Base-by-base conservation (phyloP, 495 filamentous ascomycete genomes). In the Daldinia concentrica region DNA sequence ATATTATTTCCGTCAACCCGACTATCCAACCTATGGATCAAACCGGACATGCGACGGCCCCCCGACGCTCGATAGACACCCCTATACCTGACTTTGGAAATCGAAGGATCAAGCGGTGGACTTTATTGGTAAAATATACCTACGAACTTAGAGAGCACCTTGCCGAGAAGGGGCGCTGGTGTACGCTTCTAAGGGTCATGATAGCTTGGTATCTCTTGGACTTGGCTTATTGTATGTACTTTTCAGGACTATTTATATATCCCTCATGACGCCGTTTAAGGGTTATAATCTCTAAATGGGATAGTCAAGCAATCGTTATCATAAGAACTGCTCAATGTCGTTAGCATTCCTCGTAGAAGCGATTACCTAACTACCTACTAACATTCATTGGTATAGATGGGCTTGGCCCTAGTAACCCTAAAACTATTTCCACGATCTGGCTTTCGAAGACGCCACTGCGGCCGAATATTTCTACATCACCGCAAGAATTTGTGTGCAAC, bases 381-480 rank as follows among this genome's bases (percentile, higher is more conserved):
- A 45, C 5, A 17, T 17, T 8, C 17, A 19, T 19, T 45, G 5
- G 5, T 22, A 22, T 24, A 65, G 62, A 92, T 72, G 90, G 90
- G 62, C 83, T 92, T 15, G 87, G 88, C 55, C 79, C 92, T n/a
- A 90, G 91, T 78, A 90, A 88, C 73, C 86, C 88, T 14, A 81
- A 74, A 43, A 74, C 71, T 4, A 76, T 82, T 22, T 75, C 74
- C 4, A 65, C 60, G 8, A 72, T 80, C 30, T 80, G 74, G 74
- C 62, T 67, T 50, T 69, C 70, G 43, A 78, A 75, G 17, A 12
- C 64, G 11, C 55, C 66, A 30, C 36, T 68, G 2, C 15, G 7
- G 22, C 48, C 58, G 15, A 65, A 27, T 26, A 73, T 85, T 7
- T 82, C 86, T 55, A 83, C 82, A 26, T 39, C 36, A 6, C 70